Evolutionary conservation across 805 yeast genomes (phyloP), one percentile per base, ranked within the genome.

Genomic region (Saccharomycopsis selenospora): DNA sequence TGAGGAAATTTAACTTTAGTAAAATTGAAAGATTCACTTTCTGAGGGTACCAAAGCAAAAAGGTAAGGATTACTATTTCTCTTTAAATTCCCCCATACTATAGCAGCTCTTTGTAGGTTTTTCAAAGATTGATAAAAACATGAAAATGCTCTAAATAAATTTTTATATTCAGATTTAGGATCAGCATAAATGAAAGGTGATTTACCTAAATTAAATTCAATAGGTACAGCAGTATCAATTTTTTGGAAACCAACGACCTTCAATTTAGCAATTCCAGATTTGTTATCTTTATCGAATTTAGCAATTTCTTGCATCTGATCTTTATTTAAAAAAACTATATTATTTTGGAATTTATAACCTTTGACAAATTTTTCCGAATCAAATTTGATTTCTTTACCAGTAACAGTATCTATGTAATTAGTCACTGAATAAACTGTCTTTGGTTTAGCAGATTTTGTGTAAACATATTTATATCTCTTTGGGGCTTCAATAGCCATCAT

Each of bases 151-250:
- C 76, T 66, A 23, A 72, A 67, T 1, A 96, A 85, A 23, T 90
- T 85, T 23, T 71, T 64, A 51, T 68, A 76, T 0, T 72, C 71
- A 1, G 75, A 77, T 20, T 74, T 78, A 33, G 67, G 61, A 58
- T 82, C 81, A 0, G 95, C 89, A 5, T 82, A 77, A 0, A 91
- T 63, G 55, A 89, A 82, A 1, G 72, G 57, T 0, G 95, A 73
- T 3, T 78, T 74, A 2, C 72, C 65, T 8, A 76, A 61, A 53
- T 75, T 76, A 58, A 80, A 76, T 49, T 67, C 72, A 2, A 79
- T 74, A 50, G 72, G 70, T 44, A 75, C 67, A 40, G 73, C 68
- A 8, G 61, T 52, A 6, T 60, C 53, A 3, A 70, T 56, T 18
- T 71, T 65, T 50, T 86, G 68, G 61, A 86, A 87, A 1, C 95